phyloP scores from a whole-genome alignment of 495 filamentous ascomycete species.

The Penicillium alfredii region DNA sequence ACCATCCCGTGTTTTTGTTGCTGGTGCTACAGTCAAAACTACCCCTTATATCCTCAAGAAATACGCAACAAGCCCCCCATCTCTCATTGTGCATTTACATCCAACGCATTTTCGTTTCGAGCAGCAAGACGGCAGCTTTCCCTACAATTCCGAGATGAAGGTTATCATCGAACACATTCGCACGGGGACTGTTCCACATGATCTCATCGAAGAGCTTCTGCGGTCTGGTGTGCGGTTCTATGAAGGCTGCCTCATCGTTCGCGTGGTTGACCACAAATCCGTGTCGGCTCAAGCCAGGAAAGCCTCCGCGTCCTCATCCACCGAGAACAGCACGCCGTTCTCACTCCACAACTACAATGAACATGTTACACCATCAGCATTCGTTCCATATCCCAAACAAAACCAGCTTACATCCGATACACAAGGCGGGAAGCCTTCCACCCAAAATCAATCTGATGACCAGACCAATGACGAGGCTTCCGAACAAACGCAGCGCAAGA shows the following conservation, averaged over 20 bases:
- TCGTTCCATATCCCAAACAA: slow-evolving; percentile 70
- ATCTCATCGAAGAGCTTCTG: slow-evolving; percentile 65
- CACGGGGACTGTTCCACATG: slow-evolving; percentile 61
- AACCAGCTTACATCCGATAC: slow-evolving; percentile 41
- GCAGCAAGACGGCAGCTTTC: slow-evolving; percentile 84
- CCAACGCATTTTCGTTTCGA: slow-evolving; percentile 87
- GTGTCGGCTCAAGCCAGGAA: slow-evolving; percentile 51
- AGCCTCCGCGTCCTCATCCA: slow-evolving; percentile 43
- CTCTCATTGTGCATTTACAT: slow-evolving; percentile 80
- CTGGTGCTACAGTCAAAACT: slow-evolving; percentile 50
- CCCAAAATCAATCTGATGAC: slow-evolving; percentile 17
- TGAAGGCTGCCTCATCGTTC: slow-evolving; percentile 91
- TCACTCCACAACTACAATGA: slow-evolving; percentile 88
- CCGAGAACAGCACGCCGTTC: slow-evolving; percentile 61
- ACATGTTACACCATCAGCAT: slow-evolving; percentile 81
- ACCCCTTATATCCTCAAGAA: slow-evolving; percentile 76
- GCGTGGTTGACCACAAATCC: slow-evolving; percentile 79
- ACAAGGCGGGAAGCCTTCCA: slow-evolving; percentile 26
- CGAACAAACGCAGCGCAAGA: slow-evolving; percentile 43
- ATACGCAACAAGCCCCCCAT: slow-evolving; percentile 68
- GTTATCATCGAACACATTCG: slow-evolving; percentile 73
- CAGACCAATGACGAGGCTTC: slow-evolving; percentile 23
- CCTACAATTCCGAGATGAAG: slow-evolving; percentile 86
- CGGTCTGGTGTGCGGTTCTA: slow-evolving; percentile 73
- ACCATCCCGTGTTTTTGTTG: slow-evolving; percentile 5